Evolutionary conservation across 805 yeast genomes (phyloP).

Genomic region (Groenewaldozyma salmanticensis): DNA sequence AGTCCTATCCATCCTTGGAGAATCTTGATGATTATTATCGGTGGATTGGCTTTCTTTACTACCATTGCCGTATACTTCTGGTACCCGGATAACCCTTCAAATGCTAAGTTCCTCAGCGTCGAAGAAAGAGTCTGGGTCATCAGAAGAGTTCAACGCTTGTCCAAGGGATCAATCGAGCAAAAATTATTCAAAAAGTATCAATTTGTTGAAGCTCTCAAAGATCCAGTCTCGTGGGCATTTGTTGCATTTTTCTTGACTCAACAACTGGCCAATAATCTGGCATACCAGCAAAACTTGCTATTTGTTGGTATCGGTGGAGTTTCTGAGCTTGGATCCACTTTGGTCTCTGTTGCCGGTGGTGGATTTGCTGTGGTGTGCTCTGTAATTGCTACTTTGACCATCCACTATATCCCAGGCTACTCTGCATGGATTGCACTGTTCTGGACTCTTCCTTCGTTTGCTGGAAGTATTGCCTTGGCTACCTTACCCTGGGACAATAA

Average conservation of each 20-base stretch:
- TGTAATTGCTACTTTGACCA: conserved; percentile 25
- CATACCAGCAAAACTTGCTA: conserved; percentile 37
- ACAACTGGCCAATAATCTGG: conserved; percentile 38
- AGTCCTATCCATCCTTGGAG: conserved; percentile 34
- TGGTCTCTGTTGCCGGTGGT: conserved; percentile 41
- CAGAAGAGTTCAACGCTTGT: conserved; percentile 32
- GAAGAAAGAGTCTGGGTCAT: conserved; percentile 46
- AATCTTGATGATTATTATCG: conserved; percentile 40
- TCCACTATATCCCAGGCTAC: conserved; percentile 25
- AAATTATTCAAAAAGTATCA: conserved; percentile 39
- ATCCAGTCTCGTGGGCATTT: conserved; percentile 36
- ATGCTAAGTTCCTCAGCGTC: conserved; percentile 36
- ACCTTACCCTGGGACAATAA: conserved; percentile 34
- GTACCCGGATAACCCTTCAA: conserved; percentile 51
- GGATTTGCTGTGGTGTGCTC: conserved; percentile 30
- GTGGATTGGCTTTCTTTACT: conserved; percentile 36
- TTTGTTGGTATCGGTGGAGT: conserved; percentile 32
- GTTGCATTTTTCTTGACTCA: conserved; percentile 30
- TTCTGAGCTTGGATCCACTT: conserved; percentile 33
- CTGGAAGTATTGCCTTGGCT: conserved; percentile 35
- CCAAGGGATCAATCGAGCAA: conserved; percentile 35
- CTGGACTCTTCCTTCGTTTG: conserved; percentile 29
- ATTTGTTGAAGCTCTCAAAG: conserved; percentile 40
- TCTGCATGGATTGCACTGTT: conserved; percentile 25
- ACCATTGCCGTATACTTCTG: conserved; percentile 36